These are phyloP conservation scores for Cryphonectria nitschkei DNA, from an alignment of 2,329 filamentous ascomycete species.

Conservation along the genomic window DNA sequence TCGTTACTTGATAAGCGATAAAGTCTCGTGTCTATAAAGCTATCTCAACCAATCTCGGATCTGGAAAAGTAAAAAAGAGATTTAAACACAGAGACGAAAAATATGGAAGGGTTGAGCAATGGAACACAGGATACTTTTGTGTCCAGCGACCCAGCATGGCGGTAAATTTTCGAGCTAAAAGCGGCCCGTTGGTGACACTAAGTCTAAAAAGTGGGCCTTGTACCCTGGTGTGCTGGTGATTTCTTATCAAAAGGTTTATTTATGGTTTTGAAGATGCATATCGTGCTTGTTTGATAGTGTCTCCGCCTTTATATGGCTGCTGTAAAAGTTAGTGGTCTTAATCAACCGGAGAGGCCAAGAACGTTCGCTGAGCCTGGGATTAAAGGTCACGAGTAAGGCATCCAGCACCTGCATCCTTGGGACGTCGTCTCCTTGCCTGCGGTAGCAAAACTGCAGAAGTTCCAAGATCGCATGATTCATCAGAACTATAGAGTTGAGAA, in stretches of 20 bases:
- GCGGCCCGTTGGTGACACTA: constrained; percentile 19
- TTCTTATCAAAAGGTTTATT: background rate
- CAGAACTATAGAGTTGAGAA: too few relatives aligned
- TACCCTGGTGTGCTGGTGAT: background rate
- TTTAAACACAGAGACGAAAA: background rate
- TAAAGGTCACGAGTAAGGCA: too few relatives aligned
- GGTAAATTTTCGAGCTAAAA: constrained; percentile 11
- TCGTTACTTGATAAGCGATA: background rate
- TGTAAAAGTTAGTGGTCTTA: background rate
- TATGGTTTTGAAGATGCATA: background rate
- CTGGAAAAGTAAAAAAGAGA: background rate
- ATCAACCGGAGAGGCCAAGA: background rate
- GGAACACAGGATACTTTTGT: background rate
- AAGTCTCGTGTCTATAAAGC: background rate
- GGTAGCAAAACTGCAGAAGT: too few relatives aligned
- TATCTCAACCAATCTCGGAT: background rate
- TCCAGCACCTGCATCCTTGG: too few relatives aligned
- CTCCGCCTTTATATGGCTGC: background rate
- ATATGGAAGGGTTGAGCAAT: background rate
- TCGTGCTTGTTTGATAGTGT: background rate
- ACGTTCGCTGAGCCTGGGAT: background rate
- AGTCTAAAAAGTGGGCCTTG: constrained; percentile 13
- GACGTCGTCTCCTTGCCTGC: too few relatives aligned
- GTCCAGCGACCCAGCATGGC: constrained; percentile 8
- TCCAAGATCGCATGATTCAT: background rate